Conservation (phyloP, 352 stramenopile genomes). For the Bremia lactucae region DNA sequence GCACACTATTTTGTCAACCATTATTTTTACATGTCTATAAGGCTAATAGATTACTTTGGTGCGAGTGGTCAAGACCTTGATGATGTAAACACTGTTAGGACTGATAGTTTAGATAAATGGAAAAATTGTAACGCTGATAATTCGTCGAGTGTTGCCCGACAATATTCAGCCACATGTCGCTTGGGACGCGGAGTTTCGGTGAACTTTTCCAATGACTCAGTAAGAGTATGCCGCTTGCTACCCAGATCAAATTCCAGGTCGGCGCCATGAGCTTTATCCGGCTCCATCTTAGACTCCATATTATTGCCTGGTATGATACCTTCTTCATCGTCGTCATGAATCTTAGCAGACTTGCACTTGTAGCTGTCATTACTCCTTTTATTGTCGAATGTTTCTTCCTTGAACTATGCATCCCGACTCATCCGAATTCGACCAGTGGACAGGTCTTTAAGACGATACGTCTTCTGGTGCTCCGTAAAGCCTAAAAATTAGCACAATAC, state of each 20-base stretch:
- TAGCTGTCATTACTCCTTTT: not conserved
- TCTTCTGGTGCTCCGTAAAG: not conserved
- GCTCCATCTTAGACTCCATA: not conserved
- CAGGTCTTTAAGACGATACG: not conserved
- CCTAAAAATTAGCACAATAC: not conserved
- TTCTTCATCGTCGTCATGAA: not conserved
- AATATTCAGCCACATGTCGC: not conserved
- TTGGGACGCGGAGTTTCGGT: not conserved
- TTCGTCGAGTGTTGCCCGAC: too few relatives aligned
- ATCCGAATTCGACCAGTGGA: not conserved
- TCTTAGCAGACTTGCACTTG: not conserved
- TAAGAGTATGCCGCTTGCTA: not conserved
- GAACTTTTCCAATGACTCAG: not conserved
- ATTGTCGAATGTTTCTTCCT: not conserved
- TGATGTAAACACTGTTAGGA: too few relatives aligned
- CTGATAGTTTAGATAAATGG: too few relatives aligned
- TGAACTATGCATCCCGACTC: not conserved
- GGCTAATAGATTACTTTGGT: too few relatives aligned
- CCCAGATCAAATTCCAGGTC: not conserved
- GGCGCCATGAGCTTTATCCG: not conserved
- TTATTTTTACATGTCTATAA: too few relatives aligned
- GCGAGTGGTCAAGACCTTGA: too few relatives aligned
- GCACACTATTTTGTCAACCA: too few relatives aligned
- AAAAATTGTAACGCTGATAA: not conserved
- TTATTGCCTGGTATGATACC: not conserved